A percentile compares a stretch with the other conserved stretches of the same genome.
phyloP scores from a whole-genome alignment of 1,139 yeast species.

The Eremothecium gossypii region DNA sequence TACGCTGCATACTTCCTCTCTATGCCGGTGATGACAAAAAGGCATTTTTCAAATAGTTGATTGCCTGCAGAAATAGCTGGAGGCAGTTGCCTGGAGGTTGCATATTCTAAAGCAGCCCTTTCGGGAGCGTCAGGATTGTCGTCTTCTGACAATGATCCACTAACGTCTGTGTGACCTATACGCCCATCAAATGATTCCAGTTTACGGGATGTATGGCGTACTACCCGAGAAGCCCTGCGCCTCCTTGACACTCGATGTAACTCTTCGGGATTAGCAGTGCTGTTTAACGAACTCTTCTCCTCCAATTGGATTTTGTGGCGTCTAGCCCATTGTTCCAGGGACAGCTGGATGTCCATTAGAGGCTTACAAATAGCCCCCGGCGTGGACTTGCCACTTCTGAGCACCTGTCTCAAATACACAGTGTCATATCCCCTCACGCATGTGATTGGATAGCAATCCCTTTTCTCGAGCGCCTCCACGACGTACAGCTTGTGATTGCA shows the following conservation, averaged over 20 bases:
- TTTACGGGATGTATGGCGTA: background rate
- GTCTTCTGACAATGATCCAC: constrained; percentile 3
- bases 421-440: constrained; percentile 55
- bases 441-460: constrained; percentile 27
- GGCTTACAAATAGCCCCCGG: constrained; percentile 14
- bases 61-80: background rate
- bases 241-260: constrained; percentile 9
- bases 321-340: constrained; percentile 26
- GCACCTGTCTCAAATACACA: constrained; percentile 32
- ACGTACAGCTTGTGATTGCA: constrained; percentile 28
- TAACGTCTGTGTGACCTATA: background rate
- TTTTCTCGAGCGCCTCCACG: constrained; percentile 40
- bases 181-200: background rate
- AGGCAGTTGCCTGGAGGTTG: background rate
- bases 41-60: constrained; percentile 33
- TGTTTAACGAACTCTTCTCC: background rate
- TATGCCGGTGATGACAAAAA: constrained; percentile 37
- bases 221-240: constrained; percentile 9
- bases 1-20: constrained; percentile 33
- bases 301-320: constrained; percentile 20
- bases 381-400: constrained; percentile 18
- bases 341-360: constrained; percentile 20
- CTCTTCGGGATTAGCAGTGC: background rate
- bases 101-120: background rate
- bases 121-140: background rate